A percentile compares a stretch with the other conserved stretches of the same genome.
Evolutionary conservation across 2,329 filamentous ascomycete species (phyloP).

Genomic region (Fusarium sp.): DNA sequence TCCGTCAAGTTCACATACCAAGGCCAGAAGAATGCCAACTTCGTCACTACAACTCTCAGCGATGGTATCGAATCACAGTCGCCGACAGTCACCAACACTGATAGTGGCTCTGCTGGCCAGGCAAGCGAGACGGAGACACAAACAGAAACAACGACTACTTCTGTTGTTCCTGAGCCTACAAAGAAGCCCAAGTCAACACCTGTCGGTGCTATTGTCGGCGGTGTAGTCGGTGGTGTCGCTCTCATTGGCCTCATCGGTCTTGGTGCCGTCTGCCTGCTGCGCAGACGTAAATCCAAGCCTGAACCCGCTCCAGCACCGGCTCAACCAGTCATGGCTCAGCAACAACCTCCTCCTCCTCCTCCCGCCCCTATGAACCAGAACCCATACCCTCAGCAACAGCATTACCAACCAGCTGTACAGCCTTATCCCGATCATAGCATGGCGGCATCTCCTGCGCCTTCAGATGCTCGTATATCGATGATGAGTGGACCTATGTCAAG

Average conservation of each 20-base stretch:
- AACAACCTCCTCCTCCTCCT: not conserved
- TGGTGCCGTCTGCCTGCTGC: not conserved
- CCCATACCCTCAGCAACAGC: not conserved
- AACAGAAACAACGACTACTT: not conserved
- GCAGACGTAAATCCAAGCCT: not conserved
- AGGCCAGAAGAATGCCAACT: not conserved
- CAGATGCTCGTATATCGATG: not conserved
- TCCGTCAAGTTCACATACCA: not conserved
- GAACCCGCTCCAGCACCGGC: not conserved
- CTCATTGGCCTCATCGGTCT: not conserved
- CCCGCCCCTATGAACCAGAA: not conserved
- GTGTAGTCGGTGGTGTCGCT: not conserved
- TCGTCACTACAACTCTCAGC: not conserved
- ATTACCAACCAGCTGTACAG: not conserved
- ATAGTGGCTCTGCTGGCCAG: accelerated
- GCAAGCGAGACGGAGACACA: not conserved
- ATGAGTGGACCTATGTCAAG: not conserved
- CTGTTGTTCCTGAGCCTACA: not conserved
- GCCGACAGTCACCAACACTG: accelerated
- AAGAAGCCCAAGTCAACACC: not conserved
- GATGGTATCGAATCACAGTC: not conserved
- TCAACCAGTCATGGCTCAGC: not conserved
- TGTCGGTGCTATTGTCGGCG: not conserved
- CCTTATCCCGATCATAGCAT: not conserved
- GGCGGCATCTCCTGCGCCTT: not conserved